A percentile compares a stretch with the other conserved stretches of the same genome.
Evolutionary conservation across 2,329 filamentous ascomycete species (phyloP).

Genomic region (Coniella vitis): DNA sequence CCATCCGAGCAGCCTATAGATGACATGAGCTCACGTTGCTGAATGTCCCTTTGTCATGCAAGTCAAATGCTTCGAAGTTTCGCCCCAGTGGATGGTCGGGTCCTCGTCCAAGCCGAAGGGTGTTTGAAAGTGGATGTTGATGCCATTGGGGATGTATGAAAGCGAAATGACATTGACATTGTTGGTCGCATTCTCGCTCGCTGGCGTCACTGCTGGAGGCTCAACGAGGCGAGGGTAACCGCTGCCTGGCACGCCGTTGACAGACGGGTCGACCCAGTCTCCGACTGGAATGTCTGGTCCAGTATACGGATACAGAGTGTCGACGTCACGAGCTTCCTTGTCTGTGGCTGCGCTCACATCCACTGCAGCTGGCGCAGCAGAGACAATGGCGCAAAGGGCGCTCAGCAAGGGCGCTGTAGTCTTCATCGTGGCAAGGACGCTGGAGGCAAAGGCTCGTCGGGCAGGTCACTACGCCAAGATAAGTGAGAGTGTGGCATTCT

Average conservation of each 20-base stretch:
- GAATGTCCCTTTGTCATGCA: slow-evolving; percentile 30
- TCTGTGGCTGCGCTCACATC: background rate
- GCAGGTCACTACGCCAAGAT: background rate
- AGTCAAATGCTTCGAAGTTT: slow-evolving; percentile 24
- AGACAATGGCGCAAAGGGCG: background rate
- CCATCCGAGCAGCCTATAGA: background rate
- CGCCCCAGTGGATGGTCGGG: slow-evolving; percentile 39
- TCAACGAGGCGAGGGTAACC: slow-evolving; percentile 44
- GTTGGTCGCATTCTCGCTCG: slow-evolving; percentile 36
- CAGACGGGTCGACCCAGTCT: slow-evolving; percentile 42
- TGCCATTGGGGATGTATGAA: slow-evolving; percentile 39
- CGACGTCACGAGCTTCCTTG: slow-evolving; percentile 23
- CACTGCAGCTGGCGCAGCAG: slow-evolving; percentile 6
- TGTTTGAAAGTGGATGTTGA: slow-evolving; percentile 48
- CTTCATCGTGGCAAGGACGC: background rate
- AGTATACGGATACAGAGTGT: slow-evolving; percentile 38
- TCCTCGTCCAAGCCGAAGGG: slow-evolving; percentile 42
- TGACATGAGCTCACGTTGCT: slow-evolving; percentile 29
- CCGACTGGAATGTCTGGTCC: slow-evolving; percentile 41
- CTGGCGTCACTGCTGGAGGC: slow-evolving; percentile 40
- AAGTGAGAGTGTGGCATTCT: too few relatives aligned
- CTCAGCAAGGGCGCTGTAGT: slow-evolving; percentile 1
- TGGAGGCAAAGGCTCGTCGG: background rate
- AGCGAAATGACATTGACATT: slow-evolving; percentile 46
- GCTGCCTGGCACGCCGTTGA: slow-evolving; percentile 44